phyloP scores from a whole-genome alignment of 371 early-diverging fungal species.

The Mucor sp. region DNA sequence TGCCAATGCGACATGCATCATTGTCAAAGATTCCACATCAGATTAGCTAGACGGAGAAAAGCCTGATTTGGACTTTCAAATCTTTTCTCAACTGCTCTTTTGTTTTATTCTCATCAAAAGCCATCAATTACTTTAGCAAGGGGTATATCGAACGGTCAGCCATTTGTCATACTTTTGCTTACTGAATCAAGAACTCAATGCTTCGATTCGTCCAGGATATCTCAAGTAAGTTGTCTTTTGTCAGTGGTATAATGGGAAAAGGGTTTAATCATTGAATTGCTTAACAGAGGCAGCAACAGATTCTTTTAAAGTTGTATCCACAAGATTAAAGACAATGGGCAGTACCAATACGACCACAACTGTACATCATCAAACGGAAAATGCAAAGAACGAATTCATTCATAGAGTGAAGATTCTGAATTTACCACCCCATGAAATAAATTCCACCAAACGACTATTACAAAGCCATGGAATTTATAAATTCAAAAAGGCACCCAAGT shows the following conservation, averaged over 20 bases:
- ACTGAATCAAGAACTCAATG: background rate
- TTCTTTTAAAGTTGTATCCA: background rate
- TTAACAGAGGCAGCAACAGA: background rate
- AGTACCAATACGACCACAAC: background rate
- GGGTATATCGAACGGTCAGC: background rate
- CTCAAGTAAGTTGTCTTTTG: background rate
- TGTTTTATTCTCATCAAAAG: background rate
- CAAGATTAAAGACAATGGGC: background rate
- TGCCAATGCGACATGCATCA: too few species aligned
- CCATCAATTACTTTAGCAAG: background rate
- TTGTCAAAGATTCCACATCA: too few species aligned
- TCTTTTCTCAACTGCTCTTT: background rate
- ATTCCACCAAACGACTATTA: constrained; percentile 16
- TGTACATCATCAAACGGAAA: background rate
- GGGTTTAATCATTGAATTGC: background rate
- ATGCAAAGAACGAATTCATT: background rate
- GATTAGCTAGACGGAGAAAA: background rate
- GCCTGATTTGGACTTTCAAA: background rate
- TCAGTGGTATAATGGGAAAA: background rate
- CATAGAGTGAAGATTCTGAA: constrained; percentile 24
- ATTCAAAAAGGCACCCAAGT: constrained; percentile 27
- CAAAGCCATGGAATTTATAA: background rate
- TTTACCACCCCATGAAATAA: constrained; percentile 18
- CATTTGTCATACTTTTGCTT: background rate
- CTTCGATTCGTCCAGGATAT: background rate